Base-by-base conservation (phyloP, 805 yeast genomes). In the Candida parachauliodes region DNA sequence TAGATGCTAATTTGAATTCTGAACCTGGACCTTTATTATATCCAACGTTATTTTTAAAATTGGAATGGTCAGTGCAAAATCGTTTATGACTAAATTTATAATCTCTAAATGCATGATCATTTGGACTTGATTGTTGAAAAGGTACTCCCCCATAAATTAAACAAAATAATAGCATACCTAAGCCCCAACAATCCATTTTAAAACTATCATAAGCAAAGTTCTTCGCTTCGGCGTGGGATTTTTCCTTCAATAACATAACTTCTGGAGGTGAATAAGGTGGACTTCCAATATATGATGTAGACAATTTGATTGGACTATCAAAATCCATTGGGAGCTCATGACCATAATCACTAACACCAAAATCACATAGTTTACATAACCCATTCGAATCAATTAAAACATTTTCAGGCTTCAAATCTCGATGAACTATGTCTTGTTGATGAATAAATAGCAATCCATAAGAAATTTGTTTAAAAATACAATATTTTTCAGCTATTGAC, bases 181-280 rank as follows among this genome's bases (percentile, higher is more conserved):
- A 57, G 1, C 85, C 78, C 84, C 88, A 84, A 51, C 68, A 62
- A 59, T 84, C 94, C 69, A 83, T 76, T 43, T 71, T 70, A 49
- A 77, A 79, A 0, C 88, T 83, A 52, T 82, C 76, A 58, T 78
- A 80, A 4, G 72, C 57, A 65, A 65, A 52, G 46, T 55, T 55
- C 57, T 65, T 60, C 38, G 52, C 28, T 40, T 65, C 70, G 3
- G 50, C 28, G 23, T 45, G 39, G 12, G 62, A 50, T 41, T 57
- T 36, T 26, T 63, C 72, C 42, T 66, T 69, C 44, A 75, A 62
- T 19, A 61, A 54, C 74, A 78, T 72, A 11, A 83, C 85, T 57
- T 84, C 93, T 1, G 94, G 93, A 4, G 91, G 79, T 9, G 82
- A 76, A 56, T 82, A 84, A 1, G 93, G 93, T 3, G 93, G 87